Conservation (phyloP, 306 rosid genomes). For the Mucuna pruriens region DNA sequence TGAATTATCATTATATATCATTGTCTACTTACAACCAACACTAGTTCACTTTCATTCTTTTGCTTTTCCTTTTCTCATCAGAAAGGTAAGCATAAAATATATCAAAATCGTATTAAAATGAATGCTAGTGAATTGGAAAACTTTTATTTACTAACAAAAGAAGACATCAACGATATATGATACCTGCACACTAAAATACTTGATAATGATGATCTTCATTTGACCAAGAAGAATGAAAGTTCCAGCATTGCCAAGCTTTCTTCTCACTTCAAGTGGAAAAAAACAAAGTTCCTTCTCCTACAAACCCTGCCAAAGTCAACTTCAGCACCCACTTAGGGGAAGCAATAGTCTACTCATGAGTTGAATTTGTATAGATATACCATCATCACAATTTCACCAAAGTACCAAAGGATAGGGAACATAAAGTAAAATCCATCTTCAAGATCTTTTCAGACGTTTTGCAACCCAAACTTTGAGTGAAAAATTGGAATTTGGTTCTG, state of each 20-base stretch:
- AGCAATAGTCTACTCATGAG: not conserved
- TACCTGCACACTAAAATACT: not conserved
- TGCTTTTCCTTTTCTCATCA: not conserved
- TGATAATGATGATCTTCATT: not conserved
- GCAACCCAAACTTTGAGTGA: constrained; percentile 28
- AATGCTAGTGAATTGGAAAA: not conserved
- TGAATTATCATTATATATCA: not conserved
- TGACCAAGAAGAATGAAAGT: constrained; percentile 7
- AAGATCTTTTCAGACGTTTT: constrained; percentile 22
- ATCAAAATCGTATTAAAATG: not conserved
- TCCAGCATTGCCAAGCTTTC: constrained; percentile 30
- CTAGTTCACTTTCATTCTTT: not conserved
- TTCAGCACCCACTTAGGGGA: not conserved
- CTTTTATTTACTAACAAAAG: not conserved
- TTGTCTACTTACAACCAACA: not conserved
- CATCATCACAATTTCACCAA: constrained; percentile 4
- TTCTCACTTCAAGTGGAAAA: not conserved
- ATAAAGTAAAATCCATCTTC: constrained; percentile 5
- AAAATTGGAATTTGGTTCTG: not conserved
- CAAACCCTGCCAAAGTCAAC: not conserved
- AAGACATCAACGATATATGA: constrained; percentile 18
- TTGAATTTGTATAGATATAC: constrained; percentile 6
- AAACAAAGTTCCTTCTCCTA: not conserved
- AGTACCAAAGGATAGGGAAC: not conserved
- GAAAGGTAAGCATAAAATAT: constrained; percentile 1